phyloP scores from a whole-genome alignment of 2,329 filamentous ascomycete species.

The Colletotrichum neosansevieriae region DNA sequence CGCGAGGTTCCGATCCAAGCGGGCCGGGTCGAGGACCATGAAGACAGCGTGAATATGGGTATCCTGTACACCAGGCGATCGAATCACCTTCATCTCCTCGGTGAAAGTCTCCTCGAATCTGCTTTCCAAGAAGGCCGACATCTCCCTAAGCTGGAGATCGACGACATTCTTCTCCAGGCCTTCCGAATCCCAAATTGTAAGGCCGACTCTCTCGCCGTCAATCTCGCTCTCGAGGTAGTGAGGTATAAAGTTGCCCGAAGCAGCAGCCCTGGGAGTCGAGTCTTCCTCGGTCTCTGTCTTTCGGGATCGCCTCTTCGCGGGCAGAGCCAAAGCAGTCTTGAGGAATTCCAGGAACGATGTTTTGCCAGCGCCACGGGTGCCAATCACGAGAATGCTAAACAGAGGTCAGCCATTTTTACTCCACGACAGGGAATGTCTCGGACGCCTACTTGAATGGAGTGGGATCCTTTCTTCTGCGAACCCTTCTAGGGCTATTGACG shows the following conservation, averaged over 20 bases:
- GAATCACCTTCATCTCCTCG: constrained; percentile 97
- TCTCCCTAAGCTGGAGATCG: constrained; percentile 92
- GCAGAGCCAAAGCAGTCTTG: constrained; percentile 84
- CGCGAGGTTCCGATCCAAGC: constrained; percentile 85
- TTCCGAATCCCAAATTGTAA: constrained; percentile 97
- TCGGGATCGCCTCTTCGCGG: constrained; percentile 79
- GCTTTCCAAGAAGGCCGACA: constrained; percentile 92
- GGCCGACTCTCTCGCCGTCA: constrained; percentile 87
- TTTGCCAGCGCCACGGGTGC: constrained; percentile 89
- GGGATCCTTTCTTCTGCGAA: constrained; percentile 95
- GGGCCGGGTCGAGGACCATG: constrained; percentile 87
- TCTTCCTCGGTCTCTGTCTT: constrained; percentile 67
- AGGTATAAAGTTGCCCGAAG: constrained; percentile 81
- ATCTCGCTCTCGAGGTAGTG: constrained; percentile 96
- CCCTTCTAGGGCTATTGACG: constrained; percentile 90
- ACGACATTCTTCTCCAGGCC: constrained; percentile 95
- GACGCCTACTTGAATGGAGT: constrained; percentile 94
- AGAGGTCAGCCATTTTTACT: constrained; percentile 3
- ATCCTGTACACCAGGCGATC: constrained; percentile 91
- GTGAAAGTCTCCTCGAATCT: constrained; percentile 98
- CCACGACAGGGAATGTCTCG: constrained; percentile 13
- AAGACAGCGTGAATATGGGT: constrained; percentile 98
- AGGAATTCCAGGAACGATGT: constrained; percentile 98
- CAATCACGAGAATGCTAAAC: constrained; percentile 86
- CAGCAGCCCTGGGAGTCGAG: constrained; percentile 53